Evolutionary conservation across 257 asterid species (phyloP).

Genomic region (Solanum raphanifolium): DNA sequence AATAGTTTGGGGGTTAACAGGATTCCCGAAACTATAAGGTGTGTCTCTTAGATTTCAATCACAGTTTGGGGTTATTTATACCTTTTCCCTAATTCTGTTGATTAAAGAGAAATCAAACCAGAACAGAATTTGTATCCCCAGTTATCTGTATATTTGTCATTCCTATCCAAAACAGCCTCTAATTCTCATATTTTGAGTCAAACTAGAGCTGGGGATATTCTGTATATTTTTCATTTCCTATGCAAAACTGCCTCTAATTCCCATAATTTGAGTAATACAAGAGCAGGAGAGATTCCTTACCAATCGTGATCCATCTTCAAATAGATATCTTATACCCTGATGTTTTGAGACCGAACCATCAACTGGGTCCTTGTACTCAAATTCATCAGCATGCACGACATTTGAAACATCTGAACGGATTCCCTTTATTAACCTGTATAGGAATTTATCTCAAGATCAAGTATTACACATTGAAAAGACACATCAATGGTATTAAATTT

Average conservation of each 20-base stretch:
- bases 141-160: not conserved
- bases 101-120: not conserved
- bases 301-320: constrained; percentile 95
- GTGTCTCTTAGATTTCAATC: no score
- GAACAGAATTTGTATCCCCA: not conserved
- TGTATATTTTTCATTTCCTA: not conserved
- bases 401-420: constrained; percentile 57
- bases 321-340: constrained; percentile 89
- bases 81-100: not conserved
- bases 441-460: not conserved
- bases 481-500: not conserved
- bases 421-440: constrained; percentile 56
- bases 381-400: constrained; percentile 77
- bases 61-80: not conserved
- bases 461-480: not conserved
- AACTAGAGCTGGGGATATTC: not conserved
- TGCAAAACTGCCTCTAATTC: not conserved
- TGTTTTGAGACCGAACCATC: constrained; percentile 94
- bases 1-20: not conserved
- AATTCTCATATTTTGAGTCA: not conserved
- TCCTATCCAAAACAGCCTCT: not conserved
- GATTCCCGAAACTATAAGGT: not conserved
- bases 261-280: not conserved
- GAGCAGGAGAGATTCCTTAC: constrained; percentile 29
- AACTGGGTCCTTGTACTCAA: constrained; percentile 94